Base-by-base conservation (phyloP, 2,329 filamentous ascomycete genomes). In the Rutstroemia sp. region DNA sequence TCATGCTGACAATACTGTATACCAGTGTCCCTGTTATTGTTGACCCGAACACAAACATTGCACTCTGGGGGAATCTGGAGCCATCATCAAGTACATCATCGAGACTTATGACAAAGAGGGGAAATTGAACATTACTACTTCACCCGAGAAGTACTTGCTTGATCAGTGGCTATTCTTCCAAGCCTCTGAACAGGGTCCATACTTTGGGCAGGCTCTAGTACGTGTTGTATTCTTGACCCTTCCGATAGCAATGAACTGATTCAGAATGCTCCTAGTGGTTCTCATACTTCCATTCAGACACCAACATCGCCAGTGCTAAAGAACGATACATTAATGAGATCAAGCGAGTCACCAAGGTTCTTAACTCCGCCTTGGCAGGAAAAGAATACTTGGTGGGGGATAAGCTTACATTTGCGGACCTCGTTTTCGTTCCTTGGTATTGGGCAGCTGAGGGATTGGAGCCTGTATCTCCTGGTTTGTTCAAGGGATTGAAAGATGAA, bases 51-150 rank as follows among this genome's bases (percentile, higher is more conserved):
- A 74, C 73, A 57, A 67, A 69, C 48, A 66, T 76, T 46, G 40
- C 51, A 0, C 51, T 55, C 4, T 55, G 46, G 27, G 46, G 27
- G 40, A 77, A 61, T 72, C 69, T 21, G 73, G 72, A 12, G 73
- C 75, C 1, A 73, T 75, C 56, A 66, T 77, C 56, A 69, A 73
- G 48, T 77, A 76, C 51, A 54, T 76, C 2, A 55, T 71, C 46
- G 68, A 71, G 27, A 65, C 63, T 5, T 75, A 75, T 65, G 73
- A 76, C 62, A 70, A 64, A 25, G 60, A 69, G 12, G 17, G 14
- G 2, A 40, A 48, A 19, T 4, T 40, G 10, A 3, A 9, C 48
- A 12, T 23, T 9, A 12, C 14, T 21, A 42, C 34, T 40, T 34
- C n/a, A 8, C 25, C 46, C 10, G 46, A 48, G 25, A 17, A 38